phyloP scores from a whole-genome alignment of 768 basidiomycete species.

The Mycena crocata region DNA sequence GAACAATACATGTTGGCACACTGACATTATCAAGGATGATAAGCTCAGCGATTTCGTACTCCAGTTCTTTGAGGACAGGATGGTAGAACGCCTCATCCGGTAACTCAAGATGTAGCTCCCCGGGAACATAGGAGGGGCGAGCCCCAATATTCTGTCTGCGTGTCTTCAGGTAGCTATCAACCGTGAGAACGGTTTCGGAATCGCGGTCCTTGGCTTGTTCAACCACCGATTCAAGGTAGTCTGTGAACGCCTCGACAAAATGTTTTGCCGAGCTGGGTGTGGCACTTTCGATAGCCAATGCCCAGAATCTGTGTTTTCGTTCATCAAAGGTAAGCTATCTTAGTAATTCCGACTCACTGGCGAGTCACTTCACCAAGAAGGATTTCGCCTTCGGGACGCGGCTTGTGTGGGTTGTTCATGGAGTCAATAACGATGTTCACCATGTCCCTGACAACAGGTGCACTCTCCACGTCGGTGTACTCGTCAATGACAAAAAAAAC shows the following conservation, averaged over 20 bases:
- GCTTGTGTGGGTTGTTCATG: constrained; percentile 31
- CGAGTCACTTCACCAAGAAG: constrained; percentile 31
- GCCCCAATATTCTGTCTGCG: constrained; percentile 35
- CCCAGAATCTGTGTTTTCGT: constrained; percentile 33
- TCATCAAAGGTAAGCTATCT: neutral
- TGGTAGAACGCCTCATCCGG: constrained; percentile 38
- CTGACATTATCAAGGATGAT: constrained; percentile 35
- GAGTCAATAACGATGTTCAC: constrained; percentile 37
- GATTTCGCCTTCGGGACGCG: constrained; percentile 29
- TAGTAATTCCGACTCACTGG: constrained; percentile 25
- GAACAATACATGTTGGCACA: neutral
- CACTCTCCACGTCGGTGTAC: constrained; percentile 34
- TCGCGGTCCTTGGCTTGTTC: constrained; percentile 33
- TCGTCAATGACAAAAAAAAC: constrained; percentile 39
- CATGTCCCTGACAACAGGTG: constrained; percentile 25
- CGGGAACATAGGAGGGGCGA: constrained; percentile 28
- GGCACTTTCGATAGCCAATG: constrained; percentile 20
- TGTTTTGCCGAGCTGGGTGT: constrained; percentile 24
- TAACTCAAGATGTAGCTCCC: constrained; percentile 37
- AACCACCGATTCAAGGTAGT: constrained; percentile 34
- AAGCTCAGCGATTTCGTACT: constrained; percentile 27
- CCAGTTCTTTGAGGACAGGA: constrained; percentile 29
- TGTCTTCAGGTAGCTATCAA: constrained; percentile 33
- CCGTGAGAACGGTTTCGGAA: constrained; percentile 15
- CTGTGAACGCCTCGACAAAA: constrained; percentile 32